Conservation (phyloP, 345 rosid genomes). For the Clausena lansium region DNA sequence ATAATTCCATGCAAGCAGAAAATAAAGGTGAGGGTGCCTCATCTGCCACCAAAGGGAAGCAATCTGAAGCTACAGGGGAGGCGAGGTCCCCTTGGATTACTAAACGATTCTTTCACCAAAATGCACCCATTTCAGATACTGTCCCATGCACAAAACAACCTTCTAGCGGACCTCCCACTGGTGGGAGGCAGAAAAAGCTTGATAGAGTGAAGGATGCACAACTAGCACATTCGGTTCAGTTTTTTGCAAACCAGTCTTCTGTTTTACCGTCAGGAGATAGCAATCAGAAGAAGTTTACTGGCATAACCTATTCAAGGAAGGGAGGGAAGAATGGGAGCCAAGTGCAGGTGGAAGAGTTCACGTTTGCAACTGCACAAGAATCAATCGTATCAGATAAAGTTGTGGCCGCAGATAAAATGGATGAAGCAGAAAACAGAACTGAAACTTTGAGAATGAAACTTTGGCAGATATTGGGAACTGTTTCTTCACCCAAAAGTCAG, state of each 20-base stretch:
- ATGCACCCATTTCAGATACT: conserved; percentile 37
- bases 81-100: conserved; percentile 61
- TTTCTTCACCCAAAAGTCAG: conserved; percentile 59
- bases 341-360: conserved; percentile 45
- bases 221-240: conserved; percentile 25
- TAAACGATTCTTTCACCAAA: conserved; percentile 38
- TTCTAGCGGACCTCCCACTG: conserved; percentile 31
- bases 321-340: conserved; percentile 32
- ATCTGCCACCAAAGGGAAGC: conserved; percentile 33
- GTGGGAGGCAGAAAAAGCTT: conserved; percentile 34
- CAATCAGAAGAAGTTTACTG: conserved; percentile 32
- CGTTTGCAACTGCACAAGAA: conserved; percentile 41
- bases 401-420: conserved; percentile 33
- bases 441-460: conserved; percentile 77
- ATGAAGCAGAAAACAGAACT: conserved; percentile 39
- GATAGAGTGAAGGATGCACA: conserved; percentile 36
- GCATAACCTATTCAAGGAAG: conserved; percentile 39
- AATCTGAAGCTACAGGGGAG: conserved; percentile 39
- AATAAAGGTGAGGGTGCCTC: conserved; percentile 26
- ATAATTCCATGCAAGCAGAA: conserved; percentile 26
- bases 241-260: conserved; percentile 35
- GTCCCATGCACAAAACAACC: conserved; percentile 26
- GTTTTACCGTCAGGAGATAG: conserved; percentile 32
- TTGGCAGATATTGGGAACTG: conserved; percentile 66
- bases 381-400: conserved; percentile 30